A percentile compares a stretch with the other conserved stretches of the same genome.
Evolutionary conservation across 1,284 basidiomycete genomes (phyloP).

Genomic region (Coniferiporia sulphurascens): DNA sequence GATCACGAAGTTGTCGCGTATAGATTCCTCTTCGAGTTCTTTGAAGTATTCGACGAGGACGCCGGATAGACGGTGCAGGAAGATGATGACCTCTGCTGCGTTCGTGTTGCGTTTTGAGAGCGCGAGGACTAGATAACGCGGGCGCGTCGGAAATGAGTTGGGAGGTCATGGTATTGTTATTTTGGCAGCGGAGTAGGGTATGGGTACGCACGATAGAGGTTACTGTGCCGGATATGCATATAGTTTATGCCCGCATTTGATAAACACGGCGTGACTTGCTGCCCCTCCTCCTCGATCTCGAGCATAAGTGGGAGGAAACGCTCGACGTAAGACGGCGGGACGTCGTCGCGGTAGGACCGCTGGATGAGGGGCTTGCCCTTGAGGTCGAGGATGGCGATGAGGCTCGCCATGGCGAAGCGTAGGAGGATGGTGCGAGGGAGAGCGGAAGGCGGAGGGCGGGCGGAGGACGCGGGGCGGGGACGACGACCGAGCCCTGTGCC

Average conservation of each 20-base stretch:
- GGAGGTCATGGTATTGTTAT: no score
- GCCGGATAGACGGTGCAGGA: constrained; percentile 87
- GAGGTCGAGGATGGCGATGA: constrained; percentile 94
- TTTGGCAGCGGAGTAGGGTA: neutral
- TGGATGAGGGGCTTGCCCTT: constrained; percentile 99
- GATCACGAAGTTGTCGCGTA: constrained; percentile 97
- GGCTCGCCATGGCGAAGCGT: constrained; percentile 44
- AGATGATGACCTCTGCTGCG: constrained; percentile 94
- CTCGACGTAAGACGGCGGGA: constrained; percentile 85
- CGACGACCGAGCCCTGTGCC: neutral
- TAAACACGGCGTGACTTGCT: constrained; percentile 94
- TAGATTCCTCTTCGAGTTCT: constrained; percentile 98
- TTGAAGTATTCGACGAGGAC: constrained; percentile 99
- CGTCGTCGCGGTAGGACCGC: constrained; percentile 96
- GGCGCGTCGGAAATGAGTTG: neutral
- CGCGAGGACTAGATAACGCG: constrained; percentile 69
- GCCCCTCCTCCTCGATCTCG: constrained; percentile 96
- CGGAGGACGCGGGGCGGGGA: neutral
- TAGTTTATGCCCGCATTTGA: constrained; percentile 93
- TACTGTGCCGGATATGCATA: constrained; percentile 98
- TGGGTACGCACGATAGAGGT: constrained; percentile 80
- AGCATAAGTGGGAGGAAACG: constrained; percentile 92
- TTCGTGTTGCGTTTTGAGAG: constrained; percentile 96
- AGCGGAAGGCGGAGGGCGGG: neutral
- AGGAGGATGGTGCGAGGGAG: neutral